Evolutionary conservation across 768 basidiomycete genomes (phyloP).

Genomic region (Collybia sordida): DNA sequence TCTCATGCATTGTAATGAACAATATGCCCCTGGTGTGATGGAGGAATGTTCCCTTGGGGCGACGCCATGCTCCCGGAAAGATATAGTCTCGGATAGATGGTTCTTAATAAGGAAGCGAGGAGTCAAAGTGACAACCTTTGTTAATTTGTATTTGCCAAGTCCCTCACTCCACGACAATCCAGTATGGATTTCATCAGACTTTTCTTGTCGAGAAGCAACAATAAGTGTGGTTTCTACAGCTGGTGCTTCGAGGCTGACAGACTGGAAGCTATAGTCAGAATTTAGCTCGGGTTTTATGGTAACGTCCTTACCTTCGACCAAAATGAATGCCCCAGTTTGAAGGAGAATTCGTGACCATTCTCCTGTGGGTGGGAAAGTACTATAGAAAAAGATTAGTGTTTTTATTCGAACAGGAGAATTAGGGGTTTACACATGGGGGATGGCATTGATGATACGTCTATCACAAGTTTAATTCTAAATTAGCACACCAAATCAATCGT

Average conservation of each 20-base stretch:
- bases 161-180: slow-evolving; percentile 94
- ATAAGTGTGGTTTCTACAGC: slow-evolving; percentile 85
- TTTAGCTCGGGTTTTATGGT: neutral
- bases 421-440: slow-evolving; percentile 76
- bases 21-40: slow-evolving; percentile 67
- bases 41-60: slow-evolving; percentile 59
- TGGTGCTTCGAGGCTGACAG: slow-evolving; percentile 89
- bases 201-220: slow-evolving; percentile 61
- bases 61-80: slow-evolving; percentile 84
- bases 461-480: neutral
- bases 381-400: slow-evolving; percentile 23
- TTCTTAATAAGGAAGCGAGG: slow-evolving; percentile 94
- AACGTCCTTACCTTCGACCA: slow-evolving; percentile 80
- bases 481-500: neutral
- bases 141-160: slow-evolving; percentile 94
- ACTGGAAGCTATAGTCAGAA: slow-evolving; percentile 33
- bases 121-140: slow-evolving; percentile 88
- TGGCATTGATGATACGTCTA: slow-evolving; percentile 51
- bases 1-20: slow-evolving; percentile 66
- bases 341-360: slow-evolving; percentile 79
- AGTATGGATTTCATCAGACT: slow-evolving; percentile 68
- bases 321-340: slow-evolving; percentile 75
- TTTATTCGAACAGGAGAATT: slow-evolving; percentile 2
- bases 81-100: slow-evolving; percentile 62
- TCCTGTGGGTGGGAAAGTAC: slow-evolving; percentile 86